phyloP scores from a whole-genome alignment of 164 flowering plant genomes.

The Dillenia turbinata region DNA sequence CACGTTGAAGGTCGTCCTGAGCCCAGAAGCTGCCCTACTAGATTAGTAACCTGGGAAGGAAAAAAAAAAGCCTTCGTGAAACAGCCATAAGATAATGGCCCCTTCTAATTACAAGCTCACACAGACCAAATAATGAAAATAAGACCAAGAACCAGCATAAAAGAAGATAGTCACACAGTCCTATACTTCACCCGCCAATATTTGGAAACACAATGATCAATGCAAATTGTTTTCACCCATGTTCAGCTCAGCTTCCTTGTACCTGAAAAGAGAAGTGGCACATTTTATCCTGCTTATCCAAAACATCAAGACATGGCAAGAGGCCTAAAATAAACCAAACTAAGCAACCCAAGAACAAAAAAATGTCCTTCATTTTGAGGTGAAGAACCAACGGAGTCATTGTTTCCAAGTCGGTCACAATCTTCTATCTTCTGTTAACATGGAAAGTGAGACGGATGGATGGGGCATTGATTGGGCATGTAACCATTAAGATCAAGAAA shows the following conservation, averaged over 20 bases:
- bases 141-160: background rate
- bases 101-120: background rate
- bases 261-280: slow-evolving; percentile 35
- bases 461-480: no score
- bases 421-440: no score
- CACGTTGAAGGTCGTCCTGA: slow-evolving; percentile 62
- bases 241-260: slow-evolving; percentile 89
- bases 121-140: background rate
- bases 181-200: slow-evolving; percentile 78
- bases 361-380: background rate
- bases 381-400: no score
- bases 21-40: slow-evolving; percentile 74
- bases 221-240: slow-evolving; percentile 98
- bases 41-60: slow-evolving; percentile 50
- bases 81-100: background rate
- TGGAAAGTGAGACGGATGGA: no score
- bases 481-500: no score
- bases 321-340: background rate
- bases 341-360: background rate
- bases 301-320: no score
- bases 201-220: slow-evolving; percentile 95
- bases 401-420: no score
- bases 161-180: background rate
- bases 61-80: background rate
- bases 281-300: no score